Percentiles rank a stretch among this genome's conserved stretches.
Evolutionary conservation across 164 flowering plant species (phyloP).

Genomic region (Stephania yunnanensis): DNA sequence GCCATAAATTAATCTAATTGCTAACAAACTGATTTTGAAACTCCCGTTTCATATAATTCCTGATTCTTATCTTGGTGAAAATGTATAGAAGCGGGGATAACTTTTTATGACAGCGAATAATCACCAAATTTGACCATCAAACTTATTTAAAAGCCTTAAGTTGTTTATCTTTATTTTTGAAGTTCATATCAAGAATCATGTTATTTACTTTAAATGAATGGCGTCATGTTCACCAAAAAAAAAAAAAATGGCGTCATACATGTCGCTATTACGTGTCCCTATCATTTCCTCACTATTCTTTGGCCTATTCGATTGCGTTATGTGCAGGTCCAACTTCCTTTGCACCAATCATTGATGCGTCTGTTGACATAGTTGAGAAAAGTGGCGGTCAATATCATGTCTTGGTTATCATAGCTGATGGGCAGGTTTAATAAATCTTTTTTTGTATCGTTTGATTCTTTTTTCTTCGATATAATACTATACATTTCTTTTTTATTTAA

Average conservation of each 20-base stretch:
- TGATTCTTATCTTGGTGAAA: no score
- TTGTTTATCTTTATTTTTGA: no score
- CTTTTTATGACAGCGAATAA: no score
- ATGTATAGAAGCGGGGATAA: no score
- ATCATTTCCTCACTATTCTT: not conserved
- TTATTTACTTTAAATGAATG: no score
- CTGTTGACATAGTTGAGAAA: conserved; percentile 73
- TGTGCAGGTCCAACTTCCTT: conserved; percentile 83
- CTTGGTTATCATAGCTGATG: conserved; percentile 89
- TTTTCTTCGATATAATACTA: not conserved
- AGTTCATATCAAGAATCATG: no score
- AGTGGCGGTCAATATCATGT: conserved; percentile 76
- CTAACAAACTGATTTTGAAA: no score
- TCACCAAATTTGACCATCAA: no score
- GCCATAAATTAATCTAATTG: not conserved
- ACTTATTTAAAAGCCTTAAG: no score
- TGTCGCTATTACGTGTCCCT: not conserved
- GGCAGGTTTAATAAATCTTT: conserved; percentile 48
- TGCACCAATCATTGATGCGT: conserved; percentile 74
- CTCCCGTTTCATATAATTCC: no score
- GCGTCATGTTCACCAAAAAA: no score
- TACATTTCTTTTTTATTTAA: not conserved
- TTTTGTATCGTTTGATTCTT: not conserved
- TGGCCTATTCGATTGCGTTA: not conserved
- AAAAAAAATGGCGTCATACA: no score